A percentile compares a stretch with the other conserved stretches of the same genome.
Conservation (phyloP, 2,329 filamentous ascomycete genomes). For the Fusarium sp. region DNA sequence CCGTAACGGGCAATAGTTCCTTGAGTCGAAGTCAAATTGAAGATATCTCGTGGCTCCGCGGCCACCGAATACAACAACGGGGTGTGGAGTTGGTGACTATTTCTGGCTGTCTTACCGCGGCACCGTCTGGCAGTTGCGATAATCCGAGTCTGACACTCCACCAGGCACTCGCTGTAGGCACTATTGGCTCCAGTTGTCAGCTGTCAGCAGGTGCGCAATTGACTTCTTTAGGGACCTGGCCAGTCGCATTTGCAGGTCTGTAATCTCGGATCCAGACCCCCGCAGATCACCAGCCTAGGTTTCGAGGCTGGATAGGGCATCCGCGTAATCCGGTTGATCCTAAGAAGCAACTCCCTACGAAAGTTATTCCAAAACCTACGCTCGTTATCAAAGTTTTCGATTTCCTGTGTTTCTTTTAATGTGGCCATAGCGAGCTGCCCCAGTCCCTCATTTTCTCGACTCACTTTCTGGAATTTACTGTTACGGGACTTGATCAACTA, state of each 20-base stretch:
- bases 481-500: neutral
- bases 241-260: constrained; percentile 9
- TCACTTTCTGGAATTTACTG: neutral
- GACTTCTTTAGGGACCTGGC: neutral
- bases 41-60: constrained; percentile 1
- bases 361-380: neutral
- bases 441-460: constrained; percentile 13
- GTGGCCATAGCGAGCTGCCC: neutral
- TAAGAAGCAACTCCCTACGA: neutral
- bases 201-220: constrained; percentile 1
- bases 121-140: constrained; percentile 5
- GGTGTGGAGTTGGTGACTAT: neutral
- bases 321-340: constrained; percentile 33
- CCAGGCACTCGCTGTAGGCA: neutral
- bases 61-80: constrained; percentile 7
- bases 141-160: constrained; percentile 1
- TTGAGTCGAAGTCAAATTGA: neutral
- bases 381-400: constrained; percentile 7
- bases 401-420: neutral
- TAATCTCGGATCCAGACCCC: constrained; percentile 41
- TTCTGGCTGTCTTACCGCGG: neutral
- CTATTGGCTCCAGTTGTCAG: constrained; percentile 16
- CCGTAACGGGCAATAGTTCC: neutral
- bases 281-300: constrained; percentile 30
- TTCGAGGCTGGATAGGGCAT: constrained; percentile 9